Evolutionary conservation across 2,329 filamentous ascomycete species (phyloP), one percentile per base, ranked within the genome.

Genomic region (Diatrype stigma): DNA sequence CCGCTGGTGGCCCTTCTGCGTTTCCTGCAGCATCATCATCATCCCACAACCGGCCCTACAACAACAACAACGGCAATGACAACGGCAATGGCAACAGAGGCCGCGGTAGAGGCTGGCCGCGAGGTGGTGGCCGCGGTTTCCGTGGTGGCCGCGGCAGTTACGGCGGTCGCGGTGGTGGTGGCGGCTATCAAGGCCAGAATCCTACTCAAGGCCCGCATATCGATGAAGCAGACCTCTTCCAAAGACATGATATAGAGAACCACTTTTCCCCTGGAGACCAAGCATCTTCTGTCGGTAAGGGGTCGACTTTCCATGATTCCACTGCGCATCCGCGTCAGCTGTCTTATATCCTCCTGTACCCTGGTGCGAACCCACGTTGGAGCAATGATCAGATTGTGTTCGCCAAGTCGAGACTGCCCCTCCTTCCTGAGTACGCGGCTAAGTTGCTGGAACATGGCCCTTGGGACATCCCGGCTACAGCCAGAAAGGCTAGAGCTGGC

Each of bases 301-400:
- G 38, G 5, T 35, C 37, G 5, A 49, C 51, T 23, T 59, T 63
- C 28, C 56, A 60, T 19, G 53, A 48, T 47, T 60, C 60, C 3
- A 52, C 55, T 34, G 50, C 42, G 10, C 47, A 42, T 17, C 56
- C 55, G 1, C 53, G 34, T 3, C 26, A 60, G 42, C 56, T 65
- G 14, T 54, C 56, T 3, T 56, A 60, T 46, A 6, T 63, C 47
- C 30, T 60, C 11, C 52, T 65, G 11, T 63, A 59, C 50, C 3
- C 2, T 14, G 44, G 45, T 2, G 57, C 55, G 11, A 60, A 64
- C 44, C 56, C 59, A 14, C 59, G 56, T 17, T 65, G 63, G 63
- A 34, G 14, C 1, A 45, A 21, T 16, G 56, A 64, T 6, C 53
- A 47, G 6, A 60, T 62, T 47, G 47, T 65, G 44, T 63, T 63